These are phyloP conservation scores for Lactifluus echinatus DNA, from an alignment of 768 basidiomycete genomes.

Conservation along the genomic window DNA sequence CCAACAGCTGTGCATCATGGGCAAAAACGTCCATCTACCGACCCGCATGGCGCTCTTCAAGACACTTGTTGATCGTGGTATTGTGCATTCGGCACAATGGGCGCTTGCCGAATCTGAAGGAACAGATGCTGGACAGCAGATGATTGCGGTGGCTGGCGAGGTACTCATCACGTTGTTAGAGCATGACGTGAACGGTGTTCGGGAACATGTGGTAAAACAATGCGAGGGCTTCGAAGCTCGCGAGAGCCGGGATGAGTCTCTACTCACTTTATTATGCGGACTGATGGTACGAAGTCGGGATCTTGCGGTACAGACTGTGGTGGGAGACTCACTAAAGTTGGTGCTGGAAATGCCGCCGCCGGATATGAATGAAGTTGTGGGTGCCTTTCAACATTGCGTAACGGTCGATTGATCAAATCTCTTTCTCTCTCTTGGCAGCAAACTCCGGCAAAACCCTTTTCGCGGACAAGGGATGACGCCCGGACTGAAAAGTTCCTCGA, in stretches of 20 bases:
- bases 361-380: constrained; percentile 21
- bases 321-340: constrained; percentile 79
- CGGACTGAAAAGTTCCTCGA: constrained; percentile 84
- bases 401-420: neutral
- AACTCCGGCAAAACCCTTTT: constrained; percentile 34
- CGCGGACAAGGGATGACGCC: constrained; percentile 70
- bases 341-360: constrained; percentile 67
- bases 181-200: constrained; percentile 82
- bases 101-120: constrained; percentile 65
- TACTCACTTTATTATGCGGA: constrained; percentile 66
- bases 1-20: constrained; percentile 90
- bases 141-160: constrained; percentile 81
- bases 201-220: constrained; percentile 79
- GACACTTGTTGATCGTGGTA: constrained; percentile 76
- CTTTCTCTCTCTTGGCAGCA: neutral
- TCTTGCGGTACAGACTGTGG: constrained; percentile 79
- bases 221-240: constrained; percentile 52
- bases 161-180: constrained; percentile 80
- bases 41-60: constrained; percentile 82
- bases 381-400: constrained; percentile 1
- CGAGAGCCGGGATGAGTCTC: constrained; percentile 60
- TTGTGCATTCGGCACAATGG: constrained; percentile 90
- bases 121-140: constrained; percentile 37
- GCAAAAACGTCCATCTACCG: constrained; percentile 90
- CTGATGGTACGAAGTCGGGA: constrained; percentile 76